These are phyloP conservation scores for Hamigera avellanea DNA, from an alignment of 495 filamentous ascomycete species.

Conservation along the genomic window DNA sequence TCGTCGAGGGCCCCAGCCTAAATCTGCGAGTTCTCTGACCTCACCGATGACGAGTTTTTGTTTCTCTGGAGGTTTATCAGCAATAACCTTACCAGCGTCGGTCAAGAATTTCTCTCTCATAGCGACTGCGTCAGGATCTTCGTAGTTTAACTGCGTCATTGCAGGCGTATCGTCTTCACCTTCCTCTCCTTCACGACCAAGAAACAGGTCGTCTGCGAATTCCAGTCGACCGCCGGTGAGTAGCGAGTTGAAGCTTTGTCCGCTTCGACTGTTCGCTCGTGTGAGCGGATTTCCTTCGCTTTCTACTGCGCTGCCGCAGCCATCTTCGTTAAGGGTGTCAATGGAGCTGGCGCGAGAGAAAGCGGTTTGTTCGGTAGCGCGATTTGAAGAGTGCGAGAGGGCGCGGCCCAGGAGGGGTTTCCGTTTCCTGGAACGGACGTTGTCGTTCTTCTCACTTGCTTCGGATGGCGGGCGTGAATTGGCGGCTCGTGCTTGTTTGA, in stretches of 20 bases:
- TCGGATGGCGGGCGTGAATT: constrained; percentile 19
- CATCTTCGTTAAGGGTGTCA: constrained; percentile 44
- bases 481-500: constrained; percentile 31
- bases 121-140: constrained; percentile 38
- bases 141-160: constrained; percentile 45
- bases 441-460: constrained; percentile 5
- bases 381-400: constrained; percentile 26
- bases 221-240: constrained; percentile 23
- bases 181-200: constrained; percentile 16
- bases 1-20: constrained; percentile 23
- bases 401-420: constrained; percentile 40
- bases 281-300: constrained; percentile 20
- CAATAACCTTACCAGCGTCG: constrained; percentile 27
- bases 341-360: constrained; percentile 41
- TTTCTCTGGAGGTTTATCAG: constrained; percentile 14
- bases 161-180: constrained; percentile 25
- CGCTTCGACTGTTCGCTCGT: constrained; percentile 13
- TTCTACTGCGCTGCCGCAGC: constrained; percentile 34
- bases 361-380: constrained; percentile 9
- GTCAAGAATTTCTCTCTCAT: constrained; percentile 36
- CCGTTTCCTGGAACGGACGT: constrained; percentile 9
- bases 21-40: constrained; percentile 23
- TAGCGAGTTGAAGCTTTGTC: constrained; percentile 22
- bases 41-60: constrained; percentile 16
- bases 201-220: constrained; percentile 13